phyloP scores from a whole-genome alignment of 805 yeast genomes.

The Metschnikowia baotianmanensis region DNA sequence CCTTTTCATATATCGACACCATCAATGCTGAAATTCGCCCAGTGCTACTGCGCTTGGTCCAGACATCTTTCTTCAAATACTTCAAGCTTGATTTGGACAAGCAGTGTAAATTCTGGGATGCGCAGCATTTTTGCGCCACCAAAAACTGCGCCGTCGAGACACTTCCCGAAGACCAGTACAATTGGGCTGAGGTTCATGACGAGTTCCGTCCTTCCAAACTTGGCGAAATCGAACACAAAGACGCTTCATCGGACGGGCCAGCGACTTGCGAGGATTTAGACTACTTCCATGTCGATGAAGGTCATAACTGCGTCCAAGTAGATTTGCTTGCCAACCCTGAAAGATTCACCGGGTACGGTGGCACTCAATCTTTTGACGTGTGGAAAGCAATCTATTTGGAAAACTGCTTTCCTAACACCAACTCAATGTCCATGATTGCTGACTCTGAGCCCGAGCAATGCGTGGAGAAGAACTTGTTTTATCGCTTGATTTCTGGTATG shows the following conservation, averaged over 20 bases:
- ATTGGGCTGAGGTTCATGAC: constrained; percentile 56
- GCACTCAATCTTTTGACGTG: constrained; percentile 84
- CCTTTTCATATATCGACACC: constrained; percentile 42
- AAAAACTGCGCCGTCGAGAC: constrained; percentile 89
- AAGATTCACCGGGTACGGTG: constrained; percentile 94
- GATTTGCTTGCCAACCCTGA: constrained; percentile 89
- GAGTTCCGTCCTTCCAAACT: constrained; percentile 72
- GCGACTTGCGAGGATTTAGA: constrained; percentile 49
- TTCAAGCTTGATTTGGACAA: constrained; percentile 81
- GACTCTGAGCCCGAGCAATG: constrained; percentile 50
- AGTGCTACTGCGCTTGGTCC: constrained; percentile 53
- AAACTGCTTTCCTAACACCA: constrained; percentile 71
- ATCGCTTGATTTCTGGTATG: constrained; percentile 84
- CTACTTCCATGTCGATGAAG: constrained; percentile 67
- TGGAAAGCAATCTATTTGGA: constrained; percentile 93
- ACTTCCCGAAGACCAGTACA: constrained; percentile 60
- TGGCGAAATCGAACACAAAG: constrained; percentile 41
- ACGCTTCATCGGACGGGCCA: constrained; percentile 17
- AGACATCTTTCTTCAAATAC: constrained; percentile 81
- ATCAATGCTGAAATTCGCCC: constrained; percentile 42
- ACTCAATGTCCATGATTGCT: constrained; percentile 35
- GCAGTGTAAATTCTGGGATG: constrained; percentile 85
- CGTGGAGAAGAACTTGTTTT: constrained; percentile 84
- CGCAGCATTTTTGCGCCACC: constrained; percentile 79
- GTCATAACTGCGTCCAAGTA: constrained; percentile 75